phyloP scores from a whole-genome alignment of 179 eudicot genomes.

The Beta lomatogona region DNA sequence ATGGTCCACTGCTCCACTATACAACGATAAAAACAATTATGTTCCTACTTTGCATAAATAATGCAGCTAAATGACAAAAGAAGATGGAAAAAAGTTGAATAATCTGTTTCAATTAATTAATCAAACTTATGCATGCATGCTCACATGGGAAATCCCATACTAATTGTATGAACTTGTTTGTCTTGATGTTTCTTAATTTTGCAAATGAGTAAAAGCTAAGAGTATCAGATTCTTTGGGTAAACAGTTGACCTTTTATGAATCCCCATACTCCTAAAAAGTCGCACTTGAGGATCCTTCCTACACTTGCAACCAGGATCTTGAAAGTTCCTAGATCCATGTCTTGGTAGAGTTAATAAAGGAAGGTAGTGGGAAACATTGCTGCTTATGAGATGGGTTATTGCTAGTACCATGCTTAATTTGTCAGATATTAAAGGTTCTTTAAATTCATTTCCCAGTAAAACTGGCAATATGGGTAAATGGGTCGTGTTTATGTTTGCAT shows the following conservation, averaged over 20 bases:
- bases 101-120: constrained; percentile 32
- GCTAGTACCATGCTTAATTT: constrained; percentile 11
- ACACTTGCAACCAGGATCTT: constrained; percentile 19
- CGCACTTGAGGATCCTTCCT: constrained; percentile 30
- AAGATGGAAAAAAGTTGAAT: constrained; percentile 12
- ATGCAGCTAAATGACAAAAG: constrained; percentile 44
- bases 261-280: constrained; percentile 31
- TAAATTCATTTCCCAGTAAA: background rate
- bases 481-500: background rate
- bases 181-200: constrained; percentile 23
- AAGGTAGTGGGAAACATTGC: constrained; percentile 16
- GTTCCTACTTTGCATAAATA: constrained; percentile 17
- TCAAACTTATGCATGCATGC: constrained; percentile 41
- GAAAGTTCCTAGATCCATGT: constrained; percentile 17
- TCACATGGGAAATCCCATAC: constrained; percentile 47
- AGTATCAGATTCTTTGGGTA: constrained; percentile 42
- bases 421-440: background rate
- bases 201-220: constrained; percentile 16
- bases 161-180: constrained; percentile 29
- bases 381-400: background rate
- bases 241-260: constrained; percentile 36
- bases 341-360: constrained; percentile 13
- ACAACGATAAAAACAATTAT: constrained; percentile 5
- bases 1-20: constrained; percentile 14
- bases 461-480: background rate